Conservation (phyloP, 2,329 filamentous ascomycete genomes). For the Aspergillus clavatus region DNA sequence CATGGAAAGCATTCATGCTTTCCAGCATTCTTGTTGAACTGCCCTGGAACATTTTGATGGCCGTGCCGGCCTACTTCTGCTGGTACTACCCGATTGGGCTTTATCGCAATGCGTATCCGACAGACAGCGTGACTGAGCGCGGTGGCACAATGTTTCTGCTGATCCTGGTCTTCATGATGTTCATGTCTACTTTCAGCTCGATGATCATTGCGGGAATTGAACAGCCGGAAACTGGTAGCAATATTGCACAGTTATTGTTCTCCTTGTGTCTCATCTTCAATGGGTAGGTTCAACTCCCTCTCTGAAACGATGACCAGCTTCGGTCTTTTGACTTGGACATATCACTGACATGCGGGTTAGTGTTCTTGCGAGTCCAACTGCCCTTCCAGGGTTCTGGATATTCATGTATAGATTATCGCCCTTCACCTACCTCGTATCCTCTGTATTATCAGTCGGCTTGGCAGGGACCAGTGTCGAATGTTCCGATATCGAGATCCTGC, state of each 20-base stretch:
- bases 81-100: constrained; percentile 62
- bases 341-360: constrained; percentile 26
- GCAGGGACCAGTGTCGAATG: constrained; percentile 28
- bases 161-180: constrained; percentile 62
- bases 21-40: constrained; percentile 66
- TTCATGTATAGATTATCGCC: constrained; percentile 70
- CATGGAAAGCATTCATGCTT: constrained; percentile 65
- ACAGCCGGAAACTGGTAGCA: constrained; percentile 60
- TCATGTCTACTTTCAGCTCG: constrained; percentile 64
- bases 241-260: constrained; percentile 55
- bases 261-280: constrained; percentile 57
- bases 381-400: constrained; percentile 67
- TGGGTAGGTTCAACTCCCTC: constrained; percentile 25
- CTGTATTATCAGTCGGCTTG: constrained; percentile 35
- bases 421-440: constrained; percentile 57
- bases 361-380: constrained; percentile 55
- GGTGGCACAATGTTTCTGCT: constrained; percentile 62
- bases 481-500: constrained; percentile 31
- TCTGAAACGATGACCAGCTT: no score
- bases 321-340: not conserved
- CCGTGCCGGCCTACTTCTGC: constrained; percentile 53
- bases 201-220: constrained; percentile 67
- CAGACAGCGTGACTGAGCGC: constrained; percentile 41
- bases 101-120: constrained; percentile 34
- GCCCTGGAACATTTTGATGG: constrained; percentile 58